Evolutionary conservation across 495 filamentous ascomycete species (phyloP).

Genomic region (Neurospora sublineolata): DNA sequence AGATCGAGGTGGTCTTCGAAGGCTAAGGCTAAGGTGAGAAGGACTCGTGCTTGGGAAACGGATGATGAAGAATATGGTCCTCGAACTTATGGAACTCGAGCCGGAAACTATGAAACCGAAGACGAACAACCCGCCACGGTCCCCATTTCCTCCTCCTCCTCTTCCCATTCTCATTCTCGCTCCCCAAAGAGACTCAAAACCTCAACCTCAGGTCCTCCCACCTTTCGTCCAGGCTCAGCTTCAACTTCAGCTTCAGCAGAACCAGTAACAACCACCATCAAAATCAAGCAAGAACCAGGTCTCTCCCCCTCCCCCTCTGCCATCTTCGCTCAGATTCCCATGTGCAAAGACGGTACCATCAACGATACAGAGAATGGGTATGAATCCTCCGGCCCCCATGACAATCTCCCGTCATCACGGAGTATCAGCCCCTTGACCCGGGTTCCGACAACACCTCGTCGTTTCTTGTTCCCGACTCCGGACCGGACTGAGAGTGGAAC

Average conservation of each 20-base stretch:
- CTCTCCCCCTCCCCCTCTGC: background rate
- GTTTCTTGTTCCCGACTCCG: background rate
- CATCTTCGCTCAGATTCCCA: background rate
- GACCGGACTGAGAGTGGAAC: background rate
- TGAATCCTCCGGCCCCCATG: background rate
- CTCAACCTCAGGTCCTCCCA: rapidly evolving
- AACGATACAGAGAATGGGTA: background rate
- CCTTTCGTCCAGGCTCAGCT: background rate
- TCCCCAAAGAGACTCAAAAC: background rate
- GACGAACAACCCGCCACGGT: background rate
- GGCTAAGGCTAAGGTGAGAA: background rate
- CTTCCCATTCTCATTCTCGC: background rate
- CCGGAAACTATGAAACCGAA: background rate
- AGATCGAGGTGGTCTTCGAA: too few relatives aligned
- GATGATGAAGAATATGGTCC: too few relatives aligned
- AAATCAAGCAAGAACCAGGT: background rate
- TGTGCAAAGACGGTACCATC: background rate
- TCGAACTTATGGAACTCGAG: background rate
- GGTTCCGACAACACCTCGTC: background rate
- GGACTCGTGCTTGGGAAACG: background rate
- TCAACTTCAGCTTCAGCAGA: background rate
- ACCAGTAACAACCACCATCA: background rate
- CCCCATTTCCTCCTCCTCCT: background rate
- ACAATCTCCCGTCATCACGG: background rate
- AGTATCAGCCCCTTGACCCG: background rate